Base-by-base conservation (phyloP, 2,329 filamentous ascomycete species). In the Stachybotrys chartarum region DNA sequence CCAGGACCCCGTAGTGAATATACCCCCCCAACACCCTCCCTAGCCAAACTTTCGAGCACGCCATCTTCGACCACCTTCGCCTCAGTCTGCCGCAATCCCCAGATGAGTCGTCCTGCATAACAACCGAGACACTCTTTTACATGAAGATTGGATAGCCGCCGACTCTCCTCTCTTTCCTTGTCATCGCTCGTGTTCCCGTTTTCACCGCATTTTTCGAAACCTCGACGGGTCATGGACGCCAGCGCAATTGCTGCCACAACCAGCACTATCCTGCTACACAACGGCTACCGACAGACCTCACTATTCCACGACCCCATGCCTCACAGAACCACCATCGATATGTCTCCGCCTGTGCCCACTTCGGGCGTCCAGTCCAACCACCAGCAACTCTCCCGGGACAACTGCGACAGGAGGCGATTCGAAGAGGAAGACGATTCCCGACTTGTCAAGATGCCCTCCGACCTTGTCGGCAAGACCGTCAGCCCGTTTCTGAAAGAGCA, bases 401-500 rank as follows among this genome's bases (percentile, higher is more conserved):
- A 76, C 65, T 83, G 79, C 64, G 76, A 82, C 59, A 74, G 78
- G 60, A 69, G 75, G 57, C 71, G 78, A 56, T 75, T 75, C 24
- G 74, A 79, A 57, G 78, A 81, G 56, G 74, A 76, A 60, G 75
- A 78, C 58, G 70, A 70, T 54, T 73, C 74, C 46, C 75, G 79
- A 18, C 71, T 82, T 51, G 74, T 77, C 63, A 83, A 78, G 67
- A 83, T 84, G 78, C 76, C 81, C 51, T 76, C 78, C 58, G 86
- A 86, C 61, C 80, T 91, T 55, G 87, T 89, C 59, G 83, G 85
- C 64, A 84, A 90, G 73, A 90, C 89, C 56, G 85, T 96, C 60
- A 88, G 87, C 42, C 92, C 93, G 1, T 97, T 96, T 69, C 83
- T 97, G 54, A 86, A 89, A 61, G 88, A 91, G 68, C 92, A 97